A percentile compares a stretch with the other conserved stretches of the same genome.
phyloP scores from a whole-genome alignment of 139 green algal species.

The Parachlorella kessleri region DNA sequence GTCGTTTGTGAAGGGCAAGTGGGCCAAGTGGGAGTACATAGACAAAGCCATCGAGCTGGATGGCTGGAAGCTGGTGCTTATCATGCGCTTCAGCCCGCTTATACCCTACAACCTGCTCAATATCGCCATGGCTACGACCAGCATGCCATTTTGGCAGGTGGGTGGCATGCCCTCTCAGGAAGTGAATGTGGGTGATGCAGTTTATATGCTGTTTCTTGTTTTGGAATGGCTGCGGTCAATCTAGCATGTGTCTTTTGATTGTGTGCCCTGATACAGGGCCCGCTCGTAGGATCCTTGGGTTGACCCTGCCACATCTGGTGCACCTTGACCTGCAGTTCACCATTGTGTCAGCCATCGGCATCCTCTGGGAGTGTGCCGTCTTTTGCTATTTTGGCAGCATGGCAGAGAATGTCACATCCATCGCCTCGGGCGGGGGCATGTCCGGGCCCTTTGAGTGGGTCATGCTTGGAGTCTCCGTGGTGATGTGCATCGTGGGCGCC shows the following conservation, averaged over 20 bases:
- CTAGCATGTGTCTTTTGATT: too few species aligned
- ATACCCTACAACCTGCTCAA: slow-evolving; percentile 50
- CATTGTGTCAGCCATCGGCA: slow-evolving; percentile 49
- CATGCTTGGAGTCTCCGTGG: slow-evolving; percentile 29
- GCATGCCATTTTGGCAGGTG: slow-evolving; percentile 56
- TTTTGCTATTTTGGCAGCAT: slow-evolving; percentile 48
- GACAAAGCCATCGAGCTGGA: slow-evolving; percentile 61
- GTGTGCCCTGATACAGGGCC: too few species aligned
- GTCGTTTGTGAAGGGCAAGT: slow-evolving; percentile 43
- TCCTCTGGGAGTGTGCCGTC: slow-evolving; percentile 45
- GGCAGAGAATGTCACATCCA: slow-evolving; percentile 42
- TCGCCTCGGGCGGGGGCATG: slow-evolving; percentile 21
- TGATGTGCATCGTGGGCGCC: slow-evolving; percentile 39
- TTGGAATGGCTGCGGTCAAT: too few species aligned
- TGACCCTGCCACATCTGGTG: too few species aligned
- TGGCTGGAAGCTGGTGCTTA: slow-evolving; percentile 69
- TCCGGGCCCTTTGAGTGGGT: slow-evolving; percentile 39
- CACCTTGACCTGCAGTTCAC: slow-evolving; percentile 32
- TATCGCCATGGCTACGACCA: slow-evolving; percentile 61
- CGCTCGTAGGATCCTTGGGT: too few species aligned
- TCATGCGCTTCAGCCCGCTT: slow-evolving; percentile 52
- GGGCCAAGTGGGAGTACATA: slow-evolving; percentile 53
- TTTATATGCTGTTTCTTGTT: too few species aligned
- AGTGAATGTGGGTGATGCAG: too few species aligned
- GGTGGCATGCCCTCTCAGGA: neutral